These are phyloP conservation scores for Coemansia furcata DNA, from an alignment of 192 early-diverging fungal species.

Conservation along the genomic window DNA sequence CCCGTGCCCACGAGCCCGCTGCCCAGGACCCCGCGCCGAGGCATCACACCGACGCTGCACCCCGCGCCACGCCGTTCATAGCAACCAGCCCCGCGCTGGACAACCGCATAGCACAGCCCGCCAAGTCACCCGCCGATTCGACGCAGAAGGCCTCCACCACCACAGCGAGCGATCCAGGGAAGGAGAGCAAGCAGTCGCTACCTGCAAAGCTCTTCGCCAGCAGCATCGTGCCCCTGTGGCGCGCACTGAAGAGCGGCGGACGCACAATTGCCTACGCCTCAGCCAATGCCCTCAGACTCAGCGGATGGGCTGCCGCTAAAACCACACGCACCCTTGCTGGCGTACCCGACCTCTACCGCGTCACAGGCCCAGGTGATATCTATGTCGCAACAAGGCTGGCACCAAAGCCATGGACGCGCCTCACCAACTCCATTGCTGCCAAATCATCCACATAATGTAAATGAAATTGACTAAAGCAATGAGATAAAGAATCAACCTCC, in stretches of 20 bases:
- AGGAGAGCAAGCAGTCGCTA: background rate
- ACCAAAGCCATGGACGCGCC: constrained; percentile 43
- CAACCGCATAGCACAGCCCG: constrained; percentile 25
- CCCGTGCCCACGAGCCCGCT: background rate
- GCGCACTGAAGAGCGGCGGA: background rate
- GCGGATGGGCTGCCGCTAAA: constrained; percentile 33
- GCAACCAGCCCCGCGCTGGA: constrained; percentile 19
- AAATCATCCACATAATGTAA: constrained; percentile 19
- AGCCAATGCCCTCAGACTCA: constrained; percentile 13
- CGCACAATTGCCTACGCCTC: constrained; percentile 14
- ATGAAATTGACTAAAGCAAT: background rate
- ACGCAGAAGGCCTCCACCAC: constrained; percentile 18
- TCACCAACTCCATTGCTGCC: constrained; percentile 26
- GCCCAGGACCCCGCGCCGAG: background rate
- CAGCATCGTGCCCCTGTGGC: constrained; percentile 14
- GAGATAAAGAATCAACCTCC: too few species aligned
- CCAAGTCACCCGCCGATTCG: constrained; percentile 29
- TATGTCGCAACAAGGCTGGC: constrained; percentile 41
- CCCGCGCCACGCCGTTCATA: constrained; percentile 18
- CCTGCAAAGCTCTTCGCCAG: background rate
- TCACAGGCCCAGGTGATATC: constrained; percentile 44
- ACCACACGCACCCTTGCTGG: constrained; percentile 38
- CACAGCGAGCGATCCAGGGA: background rate
- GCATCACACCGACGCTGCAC: background rate
- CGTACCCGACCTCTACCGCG: constrained; percentile 50